Conservation (phyloP, 768 basidiomycete genomes). For the Naematelia aurantialba region DNA sequence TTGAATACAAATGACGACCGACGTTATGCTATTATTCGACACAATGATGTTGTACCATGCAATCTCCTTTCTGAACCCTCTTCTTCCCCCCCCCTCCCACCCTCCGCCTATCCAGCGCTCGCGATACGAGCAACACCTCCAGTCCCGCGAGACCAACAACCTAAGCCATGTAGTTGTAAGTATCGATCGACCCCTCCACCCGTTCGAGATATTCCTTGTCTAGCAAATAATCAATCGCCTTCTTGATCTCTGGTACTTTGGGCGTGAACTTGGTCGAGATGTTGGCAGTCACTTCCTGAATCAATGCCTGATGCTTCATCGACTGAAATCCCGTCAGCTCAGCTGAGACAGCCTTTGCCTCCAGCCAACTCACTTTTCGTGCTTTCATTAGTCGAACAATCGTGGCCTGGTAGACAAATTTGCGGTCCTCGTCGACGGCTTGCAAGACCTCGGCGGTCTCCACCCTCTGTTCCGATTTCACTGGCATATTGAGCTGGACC, state of each 20-base stretch:
- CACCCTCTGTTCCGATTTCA: conserved; percentile 90
- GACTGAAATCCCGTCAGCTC: conserved; percentile 31
- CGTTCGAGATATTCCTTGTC: conserved; percentile 99
- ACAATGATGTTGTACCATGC: no score
- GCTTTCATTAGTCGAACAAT: conserved; percentile 66
- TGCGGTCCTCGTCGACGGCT: conserved; percentile 93
- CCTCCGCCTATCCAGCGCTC: no score
- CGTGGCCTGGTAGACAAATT: conserved; percentile 91
- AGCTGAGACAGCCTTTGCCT: background rate
- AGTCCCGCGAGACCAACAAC: no score
- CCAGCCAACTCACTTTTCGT: conserved; percentile 40
- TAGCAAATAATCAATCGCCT: conserved; percentile 85
- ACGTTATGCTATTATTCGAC: background rate
- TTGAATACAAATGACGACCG: background rate
- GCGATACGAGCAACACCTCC: no score
- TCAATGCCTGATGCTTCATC: conserved; percentile 49
- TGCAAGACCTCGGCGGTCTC: conserved; percentile 85
- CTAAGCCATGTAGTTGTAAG: conserved; percentile 53
- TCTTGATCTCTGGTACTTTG: conserved; percentile 94
- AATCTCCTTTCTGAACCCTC: no score
- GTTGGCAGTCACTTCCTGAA: conserved; percentile 48
- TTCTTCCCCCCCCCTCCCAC: background rate
- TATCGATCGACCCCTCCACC: conserved; percentile 83
- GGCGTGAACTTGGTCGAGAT: conserved; percentile 57
- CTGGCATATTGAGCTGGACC: conserved; percentile 82